Conservation (phyloP, 192 early-diverging fungal species). For the Coemansia sp. region DNA sequence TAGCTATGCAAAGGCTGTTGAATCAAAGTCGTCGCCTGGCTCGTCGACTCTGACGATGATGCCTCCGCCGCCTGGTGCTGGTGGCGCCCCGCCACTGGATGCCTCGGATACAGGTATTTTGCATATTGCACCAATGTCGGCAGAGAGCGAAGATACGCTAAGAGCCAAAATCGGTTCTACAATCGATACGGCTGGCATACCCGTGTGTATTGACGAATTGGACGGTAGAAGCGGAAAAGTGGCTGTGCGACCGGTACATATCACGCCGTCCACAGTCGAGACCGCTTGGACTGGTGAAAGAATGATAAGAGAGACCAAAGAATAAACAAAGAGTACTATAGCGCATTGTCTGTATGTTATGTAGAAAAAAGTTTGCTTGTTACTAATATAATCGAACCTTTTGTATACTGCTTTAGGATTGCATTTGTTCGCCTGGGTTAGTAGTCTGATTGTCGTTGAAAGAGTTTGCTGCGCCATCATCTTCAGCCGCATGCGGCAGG, state of each 20-base stretch:
- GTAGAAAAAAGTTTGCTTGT: not conserved
- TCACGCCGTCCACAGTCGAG: not conserved
- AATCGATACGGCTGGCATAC: conserved; percentile 26
- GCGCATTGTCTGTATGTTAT: conserved; percentile 7
- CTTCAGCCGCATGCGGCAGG: not conserved
- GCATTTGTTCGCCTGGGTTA: not conserved
- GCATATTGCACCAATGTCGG: conserved; percentile 28
- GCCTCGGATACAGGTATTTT: conserved; percentile 52
- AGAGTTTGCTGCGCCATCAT: not conserved
- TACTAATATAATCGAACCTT: not conserved
- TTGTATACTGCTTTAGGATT: not conserved
- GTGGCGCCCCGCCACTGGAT: conserved; percentile 33
- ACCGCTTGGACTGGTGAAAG: not conserved
- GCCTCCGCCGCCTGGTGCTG: not conserved
- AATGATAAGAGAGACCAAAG: not conserved
- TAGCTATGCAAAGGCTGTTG: conserved; percentile 3
- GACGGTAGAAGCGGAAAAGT: conserved; percentile 23
- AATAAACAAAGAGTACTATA: not conserved
- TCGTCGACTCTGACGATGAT: not conserved
- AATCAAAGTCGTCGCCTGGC: not conserved
- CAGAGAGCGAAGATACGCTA: conserved; percentile 21
- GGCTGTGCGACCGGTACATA: conserved; percentile 28
- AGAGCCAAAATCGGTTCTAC: conserved; percentile 24
- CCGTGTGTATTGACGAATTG: conserved; percentile 40
- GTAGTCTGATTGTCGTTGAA: not conserved